A percentile compares a stretch with the other conserved stretches of the same genome.
These are phyloP conservation scores for Cercospora janseana DNA, from an alignment of 2,329 filamentous ascomycete species.

Conservation along the genomic window DNA sequence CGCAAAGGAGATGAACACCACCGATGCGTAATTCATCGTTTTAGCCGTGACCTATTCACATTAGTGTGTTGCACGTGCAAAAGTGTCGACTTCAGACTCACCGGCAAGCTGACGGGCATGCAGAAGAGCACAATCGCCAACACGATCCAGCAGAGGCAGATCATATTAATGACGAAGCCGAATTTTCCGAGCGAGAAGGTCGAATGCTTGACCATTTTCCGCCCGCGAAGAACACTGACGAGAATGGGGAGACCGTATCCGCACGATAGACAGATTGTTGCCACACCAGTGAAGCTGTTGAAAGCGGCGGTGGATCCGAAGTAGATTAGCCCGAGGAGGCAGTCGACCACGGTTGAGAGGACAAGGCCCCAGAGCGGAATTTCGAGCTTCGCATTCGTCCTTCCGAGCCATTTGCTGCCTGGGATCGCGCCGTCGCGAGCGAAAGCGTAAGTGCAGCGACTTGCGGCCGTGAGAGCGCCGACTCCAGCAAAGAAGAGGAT, in stretches of 20 bases:
- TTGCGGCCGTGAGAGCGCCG: conserved; percentile 70
- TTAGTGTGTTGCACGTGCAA: background rate
- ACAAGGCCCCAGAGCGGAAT: conserved; percentile 69
- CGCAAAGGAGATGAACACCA: conserved; percentile 37
- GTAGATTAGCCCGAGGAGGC: conserved; percentile 72
- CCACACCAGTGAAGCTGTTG: conserved; percentile 75
- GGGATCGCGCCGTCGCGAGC: conserved; percentile 69
- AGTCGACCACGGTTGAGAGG: conserved; percentile 67
- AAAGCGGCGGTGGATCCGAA: conserved; percentile 76
- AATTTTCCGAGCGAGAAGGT: conserved; percentile 68
- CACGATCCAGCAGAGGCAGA: conserved; percentile 68
- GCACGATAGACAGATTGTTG: conserved; percentile 72
- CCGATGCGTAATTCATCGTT: conserved; percentile 44
- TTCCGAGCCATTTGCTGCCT: conserved; percentile 35
- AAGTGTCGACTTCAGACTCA: conserved; percentile 19
- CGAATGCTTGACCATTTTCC: conserved; percentile 64
- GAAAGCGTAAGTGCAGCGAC: conserved; percentile 69
- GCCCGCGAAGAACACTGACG: conserved; percentile 64
- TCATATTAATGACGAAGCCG: conserved; percentile 65
- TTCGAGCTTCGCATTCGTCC: conserved; percentile 63
- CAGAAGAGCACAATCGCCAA: conserved; percentile 72
- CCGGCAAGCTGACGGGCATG: conserved; percentile 58
- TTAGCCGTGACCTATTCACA: conserved; percentile 32
- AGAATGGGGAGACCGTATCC: conserved; percentile 75
- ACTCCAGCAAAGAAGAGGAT: conserved; percentile 76